phyloP scores from a whole-genome alignment of 2,329 filamentous ascomycete species.

The Pestalotiopsis sp. region DNA sequence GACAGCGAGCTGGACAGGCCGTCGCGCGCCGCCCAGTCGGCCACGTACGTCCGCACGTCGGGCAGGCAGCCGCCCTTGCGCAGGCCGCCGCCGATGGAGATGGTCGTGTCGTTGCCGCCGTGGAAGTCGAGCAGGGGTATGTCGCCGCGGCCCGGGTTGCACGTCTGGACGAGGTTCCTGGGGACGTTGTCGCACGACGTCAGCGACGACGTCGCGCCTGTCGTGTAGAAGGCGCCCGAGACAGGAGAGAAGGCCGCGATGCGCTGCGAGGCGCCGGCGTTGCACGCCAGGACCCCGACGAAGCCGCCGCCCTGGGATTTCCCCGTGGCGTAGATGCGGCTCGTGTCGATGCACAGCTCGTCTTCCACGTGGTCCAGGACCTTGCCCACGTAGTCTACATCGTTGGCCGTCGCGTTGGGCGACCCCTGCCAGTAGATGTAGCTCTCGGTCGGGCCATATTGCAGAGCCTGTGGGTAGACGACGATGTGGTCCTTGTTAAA shows the following conservation, averaged over 20 bases:
- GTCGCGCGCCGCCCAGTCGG: conserved; percentile 37
- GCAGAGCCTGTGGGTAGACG: conserved; percentile 18
- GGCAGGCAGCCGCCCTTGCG: conserved; percentile 44
- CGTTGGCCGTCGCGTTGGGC: conserved; percentile 23
- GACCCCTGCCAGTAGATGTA: conserved; percentile 20
- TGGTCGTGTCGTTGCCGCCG: conserved; percentile 46
- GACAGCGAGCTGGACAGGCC: conserved; percentile 13
- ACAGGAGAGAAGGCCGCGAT: conserved; percentile 29
- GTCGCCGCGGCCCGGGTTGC: conserved; percentile 31
- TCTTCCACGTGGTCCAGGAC: conserved; percentile 26
- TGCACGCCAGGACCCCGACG: conserved; percentile 25
- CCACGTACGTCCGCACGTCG: conserved; percentile 39
- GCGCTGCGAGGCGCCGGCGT: conserved; percentile 18
- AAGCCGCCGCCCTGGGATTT: conserved; percentile 29
- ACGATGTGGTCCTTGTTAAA: conserved; percentile 21
- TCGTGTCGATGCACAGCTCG: conserved; percentile 24
- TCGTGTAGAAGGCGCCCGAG: conserved; percentile 26
- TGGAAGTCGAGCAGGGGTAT: conserved; percentile 52
- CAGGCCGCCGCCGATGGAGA: conserved; percentile 43
- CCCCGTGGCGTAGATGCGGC: conserved; percentile 27
- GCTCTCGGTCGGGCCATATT: conserved; percentile 8
- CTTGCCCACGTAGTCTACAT: conserved; percentile 23
- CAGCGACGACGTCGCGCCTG: conserved; percentile 7
- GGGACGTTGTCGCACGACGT: conserved; percentile 26
- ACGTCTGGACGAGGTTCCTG: conserved; percentile 34